Base-by-base conservation (phyloP, 805 yeast genomes). In the Cyberlindnera petersonii region DNA sequence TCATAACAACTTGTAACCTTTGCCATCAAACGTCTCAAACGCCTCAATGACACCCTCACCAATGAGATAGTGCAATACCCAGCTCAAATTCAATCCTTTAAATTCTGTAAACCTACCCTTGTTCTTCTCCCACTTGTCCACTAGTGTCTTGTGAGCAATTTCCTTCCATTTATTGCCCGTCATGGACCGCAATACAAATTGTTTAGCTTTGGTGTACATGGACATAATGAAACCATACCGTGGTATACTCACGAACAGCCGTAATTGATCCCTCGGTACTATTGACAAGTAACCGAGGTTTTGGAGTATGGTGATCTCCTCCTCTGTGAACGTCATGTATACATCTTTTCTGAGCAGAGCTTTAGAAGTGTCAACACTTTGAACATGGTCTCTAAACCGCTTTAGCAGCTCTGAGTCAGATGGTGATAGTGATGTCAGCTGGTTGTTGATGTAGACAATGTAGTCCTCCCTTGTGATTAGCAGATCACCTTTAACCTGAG, bases 41-140 rank as follows among this genome's bases (percentile, higher is more conserved):
- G 71, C 72, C 47, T 76, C 82, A 3, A 72, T 53, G 1, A 65
- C 50, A 0, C 82, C 83, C 18, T 68, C 58, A 0, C 82, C 83
- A 36, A 68, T 59, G 35, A 75, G 64, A 37, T 69, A 71, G 14
- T 78, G 74, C 11, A 77, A 47, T 2, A 68, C 52, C 78, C 80
- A 77, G 23, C 63, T 49, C 28, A 75, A 50, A 42, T 69, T 72
- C 28, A 71, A 53, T 1, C 81, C 82, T 39, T 72, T 69, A 42
- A 71, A 72, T 13, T 75, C 77, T 33, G 65, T 63, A 45, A 68
- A 64, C 37, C 67, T 67, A 18, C 64, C 59, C 29, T 62, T 64
- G 56, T 71, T 64, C 24, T 60, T 63, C 40, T 66, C 70, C 74
- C 78, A 77, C 43, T 64, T 72, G 16, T 60, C 61, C 16, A 58